Evolutionary conservation across 768 basidiomycete species (phyloP).

Genomic region (Leccinum disarticulatum): DNA sequence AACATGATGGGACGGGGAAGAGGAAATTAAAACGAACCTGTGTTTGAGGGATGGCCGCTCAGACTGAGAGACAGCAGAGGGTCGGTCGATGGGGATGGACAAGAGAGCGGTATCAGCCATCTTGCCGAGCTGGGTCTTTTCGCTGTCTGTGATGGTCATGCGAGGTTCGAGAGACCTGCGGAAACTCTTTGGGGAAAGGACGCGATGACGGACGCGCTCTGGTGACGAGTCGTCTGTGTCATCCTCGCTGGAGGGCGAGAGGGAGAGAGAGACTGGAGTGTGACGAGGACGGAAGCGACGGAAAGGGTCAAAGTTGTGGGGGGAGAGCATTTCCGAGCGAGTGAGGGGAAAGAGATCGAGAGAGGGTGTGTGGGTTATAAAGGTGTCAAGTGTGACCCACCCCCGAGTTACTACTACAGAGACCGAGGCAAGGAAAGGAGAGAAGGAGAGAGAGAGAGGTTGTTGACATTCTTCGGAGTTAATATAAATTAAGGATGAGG

Average conservation of each 20-base stretch:
- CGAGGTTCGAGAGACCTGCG: constrained; percentile 7
- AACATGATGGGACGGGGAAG: background rate
- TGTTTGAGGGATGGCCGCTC: constrained; percentile 1
- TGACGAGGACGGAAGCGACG: constrained; percentile 26
- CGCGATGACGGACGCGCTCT: constrained; percentile 3
- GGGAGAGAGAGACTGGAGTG: background rate
- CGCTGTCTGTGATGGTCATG: background rate
- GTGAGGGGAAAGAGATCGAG: background rate
- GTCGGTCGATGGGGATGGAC: background rate
- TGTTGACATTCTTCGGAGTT: background rate
- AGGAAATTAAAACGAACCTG: constrained; percentile 15
- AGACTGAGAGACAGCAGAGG: background rate
- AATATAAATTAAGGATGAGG: background rate
- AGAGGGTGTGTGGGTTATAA: constrained; percentile 9
- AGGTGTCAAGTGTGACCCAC: background rate
- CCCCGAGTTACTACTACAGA: background rate
- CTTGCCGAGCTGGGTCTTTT: background rate
- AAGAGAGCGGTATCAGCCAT: background rate
- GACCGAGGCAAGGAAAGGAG: constrained; percentile 6
- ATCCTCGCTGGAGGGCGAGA: constrained; percentile 11
- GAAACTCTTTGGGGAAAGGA: background rate
- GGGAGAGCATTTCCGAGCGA: constrained; percentile 3
- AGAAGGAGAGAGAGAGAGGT: background rate
- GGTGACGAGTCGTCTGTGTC: constrained; percentile 28
- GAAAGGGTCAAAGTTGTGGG: constrained; percentile 13